phyloP scores from a whole-genome alignment of 257 asterid genomes.

The Solanum sparsipilum region DNA sequence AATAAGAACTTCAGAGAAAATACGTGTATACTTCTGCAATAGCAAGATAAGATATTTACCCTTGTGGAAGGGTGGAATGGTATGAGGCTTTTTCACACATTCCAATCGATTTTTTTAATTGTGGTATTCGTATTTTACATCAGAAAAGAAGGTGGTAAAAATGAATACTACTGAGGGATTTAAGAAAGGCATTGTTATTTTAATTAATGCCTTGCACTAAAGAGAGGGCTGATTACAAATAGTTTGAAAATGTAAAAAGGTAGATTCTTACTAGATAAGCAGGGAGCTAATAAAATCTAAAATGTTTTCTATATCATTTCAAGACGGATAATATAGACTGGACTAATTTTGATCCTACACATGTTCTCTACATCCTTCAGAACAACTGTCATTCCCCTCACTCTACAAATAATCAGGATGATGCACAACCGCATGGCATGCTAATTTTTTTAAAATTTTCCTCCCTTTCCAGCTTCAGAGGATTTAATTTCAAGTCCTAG shows the following conservation, averaged over 20 bases:
- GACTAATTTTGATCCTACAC: neutral
- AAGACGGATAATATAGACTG: neutral
- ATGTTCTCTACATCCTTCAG: neutral
- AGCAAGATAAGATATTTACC: neutral
- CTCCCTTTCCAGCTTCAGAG: neutral
- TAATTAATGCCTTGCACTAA: neutral
- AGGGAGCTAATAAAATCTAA: neutral
- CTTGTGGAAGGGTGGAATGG: neutral
- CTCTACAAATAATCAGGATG: neutral
- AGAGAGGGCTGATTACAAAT: neutral
- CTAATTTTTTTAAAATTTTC: neutral
- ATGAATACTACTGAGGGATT: neutral
- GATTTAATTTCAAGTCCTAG: neutral
- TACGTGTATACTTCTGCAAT: neutral
- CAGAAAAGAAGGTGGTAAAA: neutral
- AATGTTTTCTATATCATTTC: neutral
- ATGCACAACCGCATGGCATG: neutral
- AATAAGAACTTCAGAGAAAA: neutral
- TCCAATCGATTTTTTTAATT: neutral
- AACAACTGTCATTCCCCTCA: neutral
- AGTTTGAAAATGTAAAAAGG: neutral
- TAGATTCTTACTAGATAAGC: neutral
- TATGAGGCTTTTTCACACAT: neutral
- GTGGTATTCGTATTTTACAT: neutral
- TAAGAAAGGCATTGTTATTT: neutral